Evolutionary conservation across 2,329 filamentous ascomycete species (phyloP), one percentile per base, ranked within the genome.

Genomic region (Talaromyces sp.): DNA sequence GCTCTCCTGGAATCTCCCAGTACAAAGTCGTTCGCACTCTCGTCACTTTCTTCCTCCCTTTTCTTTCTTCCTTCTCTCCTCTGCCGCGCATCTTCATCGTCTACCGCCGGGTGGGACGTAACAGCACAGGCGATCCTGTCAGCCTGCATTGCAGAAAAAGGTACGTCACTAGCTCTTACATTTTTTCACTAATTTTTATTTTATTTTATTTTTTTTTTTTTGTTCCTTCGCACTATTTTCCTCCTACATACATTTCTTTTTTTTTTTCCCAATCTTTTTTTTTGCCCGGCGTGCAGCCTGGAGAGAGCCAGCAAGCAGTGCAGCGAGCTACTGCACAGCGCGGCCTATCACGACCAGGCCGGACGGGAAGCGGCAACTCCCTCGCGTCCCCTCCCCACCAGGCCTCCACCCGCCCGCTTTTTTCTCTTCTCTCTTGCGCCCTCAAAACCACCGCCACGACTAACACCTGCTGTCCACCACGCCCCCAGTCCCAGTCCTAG

Each of bases 301-400:
- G 24, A 29, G 26, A 8, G 14, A 14, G 27, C 24, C 49, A 52
- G 49, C 55, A 49, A 41, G 50, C 52, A 38, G 46, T 29, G 49
- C 49, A 52, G 50, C 6, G 35, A 38, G 49, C 59, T 58, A 61
- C 55, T 61, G 59, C 59, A 58, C 56, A 51, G 2, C 2, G 41
- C 26, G 52, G 59, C 59, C 59, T 61, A 61, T 61, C 59, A 61
- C 55, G 38, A 51, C 29, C 24, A 35, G 41, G 41, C 21, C 58
- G 54, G 38, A 49, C 41, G 19, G 38, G 46, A 54, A 54, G 54
- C 59, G 55, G 59, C 55, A 60, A 54, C 55, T 49, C 32, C 53
- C 57, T 52, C 41, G 57, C 57, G 35, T 58, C 50, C 31, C 58
- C 50, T 41, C 56, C 38, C 56, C 57, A 58, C 55, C 27, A n/a